Percentiles rank a stretch among this genome's conserved stretches.
Evolutionary conservation across 495 filamentous ascomycete genomes (phyloP).

Genomic region (Collariella sp.): DNA sequence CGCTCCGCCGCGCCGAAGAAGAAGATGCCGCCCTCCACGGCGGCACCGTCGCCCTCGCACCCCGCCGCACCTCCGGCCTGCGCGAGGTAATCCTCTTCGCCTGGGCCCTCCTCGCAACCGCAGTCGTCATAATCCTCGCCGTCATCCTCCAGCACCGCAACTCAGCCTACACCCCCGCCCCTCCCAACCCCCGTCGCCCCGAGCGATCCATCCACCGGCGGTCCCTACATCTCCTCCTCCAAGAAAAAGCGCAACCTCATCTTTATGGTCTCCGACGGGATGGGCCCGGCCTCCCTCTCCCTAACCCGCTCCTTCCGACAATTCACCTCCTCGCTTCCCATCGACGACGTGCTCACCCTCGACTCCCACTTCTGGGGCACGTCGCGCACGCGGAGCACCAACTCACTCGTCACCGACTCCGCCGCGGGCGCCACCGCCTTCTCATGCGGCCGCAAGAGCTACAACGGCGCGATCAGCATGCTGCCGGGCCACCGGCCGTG

Average conservation of each 20-base stretch:
- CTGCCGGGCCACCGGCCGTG: slow-evolving; percentile 78
- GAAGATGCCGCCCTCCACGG: slow-evolving; percentile 26
- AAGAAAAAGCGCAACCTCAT: slow-evolving; percentile 79
- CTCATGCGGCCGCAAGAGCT: slow-evolving; percentile 83
- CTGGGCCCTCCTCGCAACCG: slow-evolving; percentile 86
- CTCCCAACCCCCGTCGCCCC: slow-evolving; percentile 7
- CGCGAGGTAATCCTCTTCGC: slow-evolving; percentile 63
- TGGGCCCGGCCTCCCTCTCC: slow-evolving; percentile 86
- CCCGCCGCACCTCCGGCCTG: slow-evolving; percentile 12
- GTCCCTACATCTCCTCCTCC: slow-evolving; percentile 58
- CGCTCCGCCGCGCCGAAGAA: slow-evolving; percentile 22
- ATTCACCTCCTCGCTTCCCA: slow-evolving; percentile 52
- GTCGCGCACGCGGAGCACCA: slow-evolving; percentile 74
- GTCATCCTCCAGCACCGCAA: slow-evolving; percentile 63
- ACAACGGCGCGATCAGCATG: slow-evolving; percentile 91
- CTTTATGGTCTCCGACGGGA: slow-evolving; percentile 98
- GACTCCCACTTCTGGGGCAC: slow-evolving; percentile 84
- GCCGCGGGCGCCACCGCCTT: slow-evolving; percentile 95
- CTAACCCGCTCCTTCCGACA: slow-evolving; percentile 81
- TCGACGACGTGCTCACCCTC: slow-evolving; percentile 63
- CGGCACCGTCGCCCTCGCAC: background rate
- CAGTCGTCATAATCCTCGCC: slow-evolving; percentile 63
- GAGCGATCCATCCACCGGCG: slow-evolving; percentile 41
- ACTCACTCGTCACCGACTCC: slow-evolving; percentile 81
- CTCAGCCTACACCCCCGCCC: slow-evolving; percentile 15